Evolutionary conservation across 2,329 filamentous ascomycete species (phyloP).

Genomic region (Diaporthe batatas): DNA sequence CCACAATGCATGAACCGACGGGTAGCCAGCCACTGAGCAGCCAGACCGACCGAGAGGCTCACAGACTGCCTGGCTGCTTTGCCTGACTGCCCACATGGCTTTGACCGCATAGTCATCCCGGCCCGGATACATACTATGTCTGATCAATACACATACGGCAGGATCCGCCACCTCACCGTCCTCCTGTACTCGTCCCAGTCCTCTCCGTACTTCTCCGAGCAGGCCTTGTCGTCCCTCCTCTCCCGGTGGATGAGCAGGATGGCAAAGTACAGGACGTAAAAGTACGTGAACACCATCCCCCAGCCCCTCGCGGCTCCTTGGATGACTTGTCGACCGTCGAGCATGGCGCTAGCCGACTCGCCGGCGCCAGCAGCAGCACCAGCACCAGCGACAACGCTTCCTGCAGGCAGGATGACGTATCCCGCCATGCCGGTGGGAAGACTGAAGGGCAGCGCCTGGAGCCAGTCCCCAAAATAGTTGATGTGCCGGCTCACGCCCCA

Average conservation of each 20-base stretch:
- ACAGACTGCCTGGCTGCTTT: neutral
- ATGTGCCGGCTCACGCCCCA: constrained; percentile 91
- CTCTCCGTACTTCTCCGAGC: constrained; percentile 84
- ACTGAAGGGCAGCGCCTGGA: constrained; percentile 88
- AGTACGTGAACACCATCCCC: constrained; percentile 88
- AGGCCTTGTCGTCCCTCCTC: constrained; percentile 87
- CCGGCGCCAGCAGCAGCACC: constrained; percentile 50
- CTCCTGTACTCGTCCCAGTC: constrained; percentile 88
- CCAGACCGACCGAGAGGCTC: neutral
- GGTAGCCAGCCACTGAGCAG: neutral
- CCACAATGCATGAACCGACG: constrained; percentile 7
- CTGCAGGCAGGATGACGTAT: constrained; percentile 74
- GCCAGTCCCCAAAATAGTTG: constrained; percentile 93
- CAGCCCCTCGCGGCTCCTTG: constrained; percentile 80
- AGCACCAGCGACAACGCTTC: constrained; percentile 62
- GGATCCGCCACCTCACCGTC: constrained; percentile 80
- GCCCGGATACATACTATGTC: neutral
- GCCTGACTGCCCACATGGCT: neutral
- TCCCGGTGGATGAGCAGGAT: constrained; percentile 85
- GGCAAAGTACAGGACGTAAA: constrained; percentile 90
- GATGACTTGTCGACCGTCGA: constrained; percentile 71
- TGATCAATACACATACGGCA: constrained; percentile 81
- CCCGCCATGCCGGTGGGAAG: constrained; percentile 85
- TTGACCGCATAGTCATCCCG: constrained; percentile 13
- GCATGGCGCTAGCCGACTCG: constrained; percentile 58